phyloP scores from a whole-genome alignment of 768 basidiomycete species.

The Myochromella boudieri region DNA sequence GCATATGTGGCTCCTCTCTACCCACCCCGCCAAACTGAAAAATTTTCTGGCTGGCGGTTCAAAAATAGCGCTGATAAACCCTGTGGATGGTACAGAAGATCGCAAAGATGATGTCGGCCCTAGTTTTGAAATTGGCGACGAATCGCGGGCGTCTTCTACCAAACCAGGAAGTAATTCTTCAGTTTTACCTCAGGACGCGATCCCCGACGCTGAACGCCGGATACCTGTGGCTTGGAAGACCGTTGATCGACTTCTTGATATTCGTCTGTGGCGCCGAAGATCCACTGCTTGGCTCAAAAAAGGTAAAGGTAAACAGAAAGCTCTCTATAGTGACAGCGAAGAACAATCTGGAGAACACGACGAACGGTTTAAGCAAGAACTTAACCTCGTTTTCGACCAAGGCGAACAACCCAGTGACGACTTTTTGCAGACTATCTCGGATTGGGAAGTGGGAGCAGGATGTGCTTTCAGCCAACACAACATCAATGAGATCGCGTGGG shows the following conservation, averaged over 20 bases:
- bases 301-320: constrained; percentile 25
- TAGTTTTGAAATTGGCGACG: constrained; percentile 43
- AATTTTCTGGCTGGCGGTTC: constrained; percentile 74
- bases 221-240: constrained; percentile 86
- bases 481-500: constrained; percentile 69
- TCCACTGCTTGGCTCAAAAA: constrained; percentile 22
- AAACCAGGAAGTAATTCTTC: constrained; percentile 29
- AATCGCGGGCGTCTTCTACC: constrained; percentile 32
- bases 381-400: constrained; percentile 43
- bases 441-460: constrained; percentile 53
- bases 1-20: constrained; percentile 84
- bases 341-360: constrained; percentile 30
- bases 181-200: constrained; percentile 35
- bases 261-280: constrained; percentile 41
- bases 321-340: constrained; percentile 17
- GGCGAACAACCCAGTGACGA: constrained; percentile 65
- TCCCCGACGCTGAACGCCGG: constrained; percentile 68
- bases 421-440: constrained; percentile 57
- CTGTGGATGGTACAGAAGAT: constrained; percentile 31
- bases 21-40: constrained; percentile 64
- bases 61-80: constrained; percentile 62
- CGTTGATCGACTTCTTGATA: constrained; percentile 87
- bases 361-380: constrained; percentile 30
- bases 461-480: constrained; percentile 45
- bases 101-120: constrained; percentile 24